Base-by-base conservation (phyloP, 164 flowering plant species). In the Houttuynia cordata region DNA sequence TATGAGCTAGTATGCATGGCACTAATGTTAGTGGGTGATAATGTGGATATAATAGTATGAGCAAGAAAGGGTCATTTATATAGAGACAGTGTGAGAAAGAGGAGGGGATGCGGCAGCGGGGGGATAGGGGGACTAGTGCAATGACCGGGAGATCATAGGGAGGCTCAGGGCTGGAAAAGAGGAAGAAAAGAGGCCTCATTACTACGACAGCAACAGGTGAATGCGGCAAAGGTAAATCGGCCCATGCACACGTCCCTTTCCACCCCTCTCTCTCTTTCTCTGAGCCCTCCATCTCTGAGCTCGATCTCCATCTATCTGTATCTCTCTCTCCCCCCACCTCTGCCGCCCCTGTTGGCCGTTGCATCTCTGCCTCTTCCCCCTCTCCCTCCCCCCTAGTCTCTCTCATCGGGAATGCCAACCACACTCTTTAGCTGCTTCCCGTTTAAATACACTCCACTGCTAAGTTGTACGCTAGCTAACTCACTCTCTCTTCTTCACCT, bases 161-260 rank as follows among this genome's bases (percentile, higher is more conserved):
- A 51, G 61, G 59, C 52, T 25, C 25, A 24, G 58, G 75, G 64
- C 56, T 64, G 64, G 70, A 74, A 76, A 73, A 74, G 67, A 67
- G 72, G 42, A 40, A 10, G 49, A 5, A 71, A 73, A 70, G 18
- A 69, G 45, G 34, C 60, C 70, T 69, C 75, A 70, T 80, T 72
- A 80, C 73, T 78, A 50, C 68, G 87, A 80, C 72, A 80, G 73
- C 75, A 79, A 83, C 83, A 62, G 75, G 74, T 79, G 83, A 78
- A 73, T 69, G 79, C 68, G 78, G 59, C 74, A 76, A 76, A 76
- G 78, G 80, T 62, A 67, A 71, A 54, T 56, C 17, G 30, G n/a
- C 63, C 81, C 88, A 83, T 79, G 85, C 83, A 83, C 70, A 77
- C 80, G 88, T 83, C 88, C 81, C 74, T 81, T 79, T 83, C 88